Base-by-base conservation (phyloP, 225 moss, liverwort and hornwort genomes). In the Physcomitrium patens region DNA sequence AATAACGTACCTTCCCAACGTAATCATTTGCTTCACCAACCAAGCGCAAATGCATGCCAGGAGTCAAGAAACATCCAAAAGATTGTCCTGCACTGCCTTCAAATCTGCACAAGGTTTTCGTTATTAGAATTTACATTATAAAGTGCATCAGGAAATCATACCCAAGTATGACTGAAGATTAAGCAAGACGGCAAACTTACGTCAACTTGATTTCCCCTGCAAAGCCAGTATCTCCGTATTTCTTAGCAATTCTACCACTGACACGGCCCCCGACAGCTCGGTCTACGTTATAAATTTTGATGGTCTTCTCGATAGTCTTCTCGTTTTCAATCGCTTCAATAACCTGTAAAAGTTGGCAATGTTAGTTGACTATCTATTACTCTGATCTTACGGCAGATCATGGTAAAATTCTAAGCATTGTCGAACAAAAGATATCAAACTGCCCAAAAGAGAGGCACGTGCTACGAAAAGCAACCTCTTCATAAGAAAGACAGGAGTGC, bases 71-170 rank as follows among this genome's bases (percentile, higher is more conserved):
- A 78, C 90, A 95, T 70, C 95, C 99, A 76, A 99, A 99, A 8
- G 99, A 99, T 73, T 99, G 95, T 63, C 99, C 99, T 51, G 95
- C 99, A 86, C 99, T 99, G 67, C 99, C 95, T 63, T 89, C 88
- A 67, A 99, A 95, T 80, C 94, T 94, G 91, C 83, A 79, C 4
- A 81, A 10, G 17, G 24, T 19, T 10, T 17, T 53, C 17, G 26
- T 0, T 23, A 20, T 63, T 51, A 17, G 51, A 13, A 12, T 9
- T 44, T 8, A 10, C 56, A 11, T 17, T 6, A 66, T 12, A 6
- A 31, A 3, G 3, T 53, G 44, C 27, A 69, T 10, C n/a, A 43
- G 50, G 23, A 19, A 9, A 20, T 31, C 1, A 15, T 14, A n/a
- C 7, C 51, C 1, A 31, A 5, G 37, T 31, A 8, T 37, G 41